Percentiles rank a stretch among this genome's conserved stretches.
phyloP scores from a whole-genome alignment of 257 asterid species.

The Euphrasia confusa region DNA sequence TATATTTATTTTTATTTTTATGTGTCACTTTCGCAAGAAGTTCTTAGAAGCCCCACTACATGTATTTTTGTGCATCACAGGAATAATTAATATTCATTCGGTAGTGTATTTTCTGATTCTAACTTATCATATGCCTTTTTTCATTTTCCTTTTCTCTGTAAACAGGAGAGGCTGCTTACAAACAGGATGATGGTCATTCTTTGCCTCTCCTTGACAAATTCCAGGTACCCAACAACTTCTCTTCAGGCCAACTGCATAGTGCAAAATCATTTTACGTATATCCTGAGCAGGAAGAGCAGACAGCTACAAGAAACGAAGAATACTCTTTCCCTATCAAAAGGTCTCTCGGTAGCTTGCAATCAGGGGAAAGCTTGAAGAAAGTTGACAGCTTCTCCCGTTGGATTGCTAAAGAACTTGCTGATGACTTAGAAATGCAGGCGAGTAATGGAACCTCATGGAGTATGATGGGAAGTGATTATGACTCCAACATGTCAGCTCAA shows the following conservation, averaged over 20 bases:
- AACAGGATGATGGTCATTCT: slow-evolving; percentile 41
- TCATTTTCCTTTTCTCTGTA: slow-evolving; percentile 13
- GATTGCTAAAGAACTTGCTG: slow-evolving; percentile 69
- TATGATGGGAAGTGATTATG: slow-evolving; percentile 50
- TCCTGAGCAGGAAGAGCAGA: slow-evolving; percentile 44
- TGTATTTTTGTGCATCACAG: slow-evolving; percentile 34
- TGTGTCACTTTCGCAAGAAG: slow-evolving; percentile 46
- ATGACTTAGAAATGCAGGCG: slow-evolving; percentile 44
- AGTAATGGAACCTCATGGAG: slow-evolving; percentile 58
- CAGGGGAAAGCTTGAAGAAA: slow-evolving; percentile 70
- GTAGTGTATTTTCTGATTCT: not conserved
- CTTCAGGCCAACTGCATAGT: not conserved
- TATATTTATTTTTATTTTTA: slow-evolving; percentile 5
- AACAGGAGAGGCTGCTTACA: slow-evolving; percentile 54
- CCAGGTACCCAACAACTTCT: slow-evolving; percentile 46
- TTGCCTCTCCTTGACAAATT: slow-evolving; percentile 43
- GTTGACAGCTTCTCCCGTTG: slow-evolving; percentile 87
- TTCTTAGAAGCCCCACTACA: slow-evolving; percentile 37
- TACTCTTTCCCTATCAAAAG: slow-evolving; percentile 40
- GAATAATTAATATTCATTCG: not conserved
- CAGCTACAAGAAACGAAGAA: slow-evolving; percentile 41
- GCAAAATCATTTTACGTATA: slow-evolving; percentile 31
- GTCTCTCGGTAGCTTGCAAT: slow-evolving; percentile 42
- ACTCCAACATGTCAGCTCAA: slow-evolving; percentile 43
- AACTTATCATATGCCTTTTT: slow-evolving; percentile 24